A percentile compares a stretch with the other conserved stretches of the same genome.
Evolutionary conservation across 441 rosid species (phyloP).

Genomic region (Isatis lusitanica): DNA sequence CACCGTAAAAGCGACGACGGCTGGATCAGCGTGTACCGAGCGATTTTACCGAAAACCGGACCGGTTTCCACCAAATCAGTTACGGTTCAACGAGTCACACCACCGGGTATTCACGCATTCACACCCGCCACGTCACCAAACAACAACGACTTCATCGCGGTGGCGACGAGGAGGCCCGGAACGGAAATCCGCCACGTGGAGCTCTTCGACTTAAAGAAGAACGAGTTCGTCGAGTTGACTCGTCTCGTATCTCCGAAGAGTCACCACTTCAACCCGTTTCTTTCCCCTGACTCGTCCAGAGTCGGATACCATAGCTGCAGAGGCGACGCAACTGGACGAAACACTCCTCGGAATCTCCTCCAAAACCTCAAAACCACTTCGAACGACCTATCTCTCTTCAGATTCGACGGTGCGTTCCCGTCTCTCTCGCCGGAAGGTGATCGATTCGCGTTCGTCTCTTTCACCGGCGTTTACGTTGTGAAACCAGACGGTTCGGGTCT

Average conservation of each 20-base stretch:
- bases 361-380: constrained; percentile 57
- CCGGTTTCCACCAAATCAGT: constrained; percentile 47
- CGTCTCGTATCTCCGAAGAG: constrained; percentile 59
- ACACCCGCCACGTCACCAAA: constrained; percentile 88
- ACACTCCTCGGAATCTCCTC: constrained; percentile 50
- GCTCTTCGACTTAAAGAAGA: constrained; percentile 56
- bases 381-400: constrained; percentile 55
- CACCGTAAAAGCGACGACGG: constrained; percentile 63
- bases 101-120: constrained; percentile 84
- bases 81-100: constrained; percentile 60
- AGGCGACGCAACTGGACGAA: constrained; percentile 43
- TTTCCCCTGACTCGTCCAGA: constrained; percentile 68
- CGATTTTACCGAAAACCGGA: constrained; percentile 45
- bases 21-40: constrained; percentile 79
- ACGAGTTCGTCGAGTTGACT: constrained; percentile 66
- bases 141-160: constrained; percentile 68
- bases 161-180: constrained; percentile 56
- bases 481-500: constrained; percentile 66
- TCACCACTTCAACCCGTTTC: constrained; percentile 82
- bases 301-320: constrained; percentile 87
- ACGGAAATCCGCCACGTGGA: constrained; percentile 70
- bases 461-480: constrained; percentile 69
- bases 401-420: constrained; percentile 81
- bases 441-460: constrained; percentile 62
- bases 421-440: constrained; percentile 73